Conservation (phyloP, 2,329 filamentous ascomycete species). For the Talaromyces pinophilus region DNA sequence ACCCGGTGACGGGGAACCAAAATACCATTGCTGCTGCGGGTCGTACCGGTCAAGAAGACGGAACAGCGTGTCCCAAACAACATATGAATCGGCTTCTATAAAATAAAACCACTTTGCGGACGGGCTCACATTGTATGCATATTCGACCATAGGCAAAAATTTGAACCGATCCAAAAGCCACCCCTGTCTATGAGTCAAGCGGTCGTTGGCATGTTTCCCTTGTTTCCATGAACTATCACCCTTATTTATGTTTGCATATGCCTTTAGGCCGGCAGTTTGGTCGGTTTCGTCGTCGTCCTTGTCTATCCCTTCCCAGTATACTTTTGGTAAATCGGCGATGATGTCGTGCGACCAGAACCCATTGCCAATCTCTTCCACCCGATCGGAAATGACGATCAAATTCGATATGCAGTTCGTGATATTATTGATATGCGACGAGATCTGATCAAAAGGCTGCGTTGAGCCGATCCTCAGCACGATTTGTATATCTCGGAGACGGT, state of each 20-base stretch:
- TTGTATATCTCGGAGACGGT: conserved; percentile 52
- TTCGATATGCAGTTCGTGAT: conserved; percentile 59
- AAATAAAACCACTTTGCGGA: conserved; percentile 61
- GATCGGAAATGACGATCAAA: conserved; percentile 61
- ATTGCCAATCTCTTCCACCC: conserved; percentile 54
- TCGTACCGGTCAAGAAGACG: conserved; percentile 56
- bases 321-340: conserved; percentile 48
- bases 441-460: conserved; percentile 57
- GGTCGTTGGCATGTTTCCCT: conserved; percentile 32
- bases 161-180: conserved; percentile 61
- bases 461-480: conserved; percentile 61
- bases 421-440: conserved; percentile 57
- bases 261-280: conserved; percentile 40
- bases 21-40: conserved; percentile 50
- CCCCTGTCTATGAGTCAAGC: conserved; percentile 37
- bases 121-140: conserved; percentile 46
- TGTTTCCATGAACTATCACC: conserved; percentile 37
- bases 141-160: conserved; percentile 58
- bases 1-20: conserved; percentile 57
- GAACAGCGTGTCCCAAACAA: conserved; percentile 56
- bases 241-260: conserved; percentile 37
- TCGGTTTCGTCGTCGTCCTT: conserved; percentile 33
- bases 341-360: conserved; percentile 47
- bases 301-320: conserved; percentile 21
- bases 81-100: conserved; percentile 60